These are phyloP conservation scores for Hypseocharis bilobata DNA, from an alignment of 441 rosid genomes.

Conservation along the genomic window DNA sequence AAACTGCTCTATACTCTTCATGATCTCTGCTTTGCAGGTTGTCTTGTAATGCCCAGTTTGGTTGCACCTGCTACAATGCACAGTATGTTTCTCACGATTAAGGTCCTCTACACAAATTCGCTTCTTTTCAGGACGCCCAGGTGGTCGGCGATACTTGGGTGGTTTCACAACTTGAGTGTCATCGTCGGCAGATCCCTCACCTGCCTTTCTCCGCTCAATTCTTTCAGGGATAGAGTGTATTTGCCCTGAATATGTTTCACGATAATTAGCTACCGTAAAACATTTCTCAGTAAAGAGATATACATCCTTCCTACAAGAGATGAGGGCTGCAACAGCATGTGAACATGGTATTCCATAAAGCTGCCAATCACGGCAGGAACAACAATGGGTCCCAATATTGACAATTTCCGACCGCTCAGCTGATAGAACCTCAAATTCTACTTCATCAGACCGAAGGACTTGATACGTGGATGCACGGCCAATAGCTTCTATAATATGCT, in stretches of 20 bases:
- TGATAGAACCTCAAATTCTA: constrained; percentile 49
- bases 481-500: constrained; percentile 34
- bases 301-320: constrained; percentile 38
- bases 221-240: constrained; percentile 32
- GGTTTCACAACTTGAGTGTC: constrained; percentile 35
- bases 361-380: constrained; percentile 56
- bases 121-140: constrained; percentile 56
- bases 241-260: constrained; percentile 34
- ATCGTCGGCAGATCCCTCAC: constrained; percentile 24
- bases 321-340: constrained; percentile 49
- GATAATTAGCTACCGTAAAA: constrained; percentile 39
- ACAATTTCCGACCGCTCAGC: constrained; percentile 44
- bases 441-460: constrained; percentile 54
- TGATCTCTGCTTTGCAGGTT: constrained; percentile 42
- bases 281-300: constrained; percentile 39
- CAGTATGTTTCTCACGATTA: constrained; percentile 40
- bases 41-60: constrained; percentile 55
- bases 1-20: constrained; percentile 36
- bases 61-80: constrained; percentile 48
- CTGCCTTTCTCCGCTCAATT: constrained; percentile 32
- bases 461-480: constrained; percentile 32
- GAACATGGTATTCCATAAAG: constrained; percentile 53
- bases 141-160: constrained; percentile 45
- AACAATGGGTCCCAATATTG: constrained; percentile 36
- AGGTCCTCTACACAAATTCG: constrained; percentile 38